A percentile compares a stretch with the other conserved stretches of the same genome.
Evolutionary conservation across 2,329 filamentous ascomycete species (phyloP).

Genomic region (Dryadomyces quercivorus): DNA sequence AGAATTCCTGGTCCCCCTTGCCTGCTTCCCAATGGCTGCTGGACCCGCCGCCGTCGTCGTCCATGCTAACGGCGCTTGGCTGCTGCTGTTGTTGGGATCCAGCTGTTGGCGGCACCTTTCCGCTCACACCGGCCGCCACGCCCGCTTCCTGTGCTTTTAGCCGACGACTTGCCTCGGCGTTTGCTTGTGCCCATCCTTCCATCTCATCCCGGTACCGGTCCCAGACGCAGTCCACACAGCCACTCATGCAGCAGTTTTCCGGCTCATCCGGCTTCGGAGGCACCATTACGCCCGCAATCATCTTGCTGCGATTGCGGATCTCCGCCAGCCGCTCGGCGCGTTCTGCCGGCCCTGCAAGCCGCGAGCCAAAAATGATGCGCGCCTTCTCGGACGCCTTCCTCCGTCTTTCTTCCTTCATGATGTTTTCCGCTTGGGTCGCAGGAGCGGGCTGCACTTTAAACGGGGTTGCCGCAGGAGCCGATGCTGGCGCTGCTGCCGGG

Average conservation of each 20-base stretch:
- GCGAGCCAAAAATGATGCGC: slow-evolving; percentile 70
- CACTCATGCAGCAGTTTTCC: slow-evolving; percentile 98
- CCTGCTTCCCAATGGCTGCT: slow-evolving; percentile 50
- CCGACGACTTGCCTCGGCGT: slow-evolving; percentile 47
- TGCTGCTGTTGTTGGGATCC: not conserved
- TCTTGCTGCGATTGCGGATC: slow-evolving; percentile 43
- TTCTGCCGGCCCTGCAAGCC: slow-evolving; percentile 61
- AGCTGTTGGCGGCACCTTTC: not conserved
- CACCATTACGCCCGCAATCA: slow-evolving; percentile 68
- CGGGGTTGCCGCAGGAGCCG: not conserved
- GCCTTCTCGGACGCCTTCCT: slow-evolving; percentile 35
- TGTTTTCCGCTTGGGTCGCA: not conserved
- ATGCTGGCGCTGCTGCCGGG: not conserved
- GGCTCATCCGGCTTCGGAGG: slow-evolving; percentile 80
- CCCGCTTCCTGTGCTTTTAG: slow-evolving; percentile 26
- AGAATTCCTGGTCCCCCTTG: slow-evolving; percentile 15
- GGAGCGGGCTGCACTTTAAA: not conserved
- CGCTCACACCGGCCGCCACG: slow-evolving; percentile 11
- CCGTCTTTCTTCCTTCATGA: not conserved
- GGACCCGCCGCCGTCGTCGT: slow-evolving; percentile 69
- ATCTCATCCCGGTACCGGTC: slow-evolving; percentile 83
- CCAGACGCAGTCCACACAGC: slow-evolving; percentile 97
- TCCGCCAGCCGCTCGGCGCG: slow-evolving; percentile 47
- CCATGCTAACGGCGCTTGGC: slow-evolving; percentile 41
- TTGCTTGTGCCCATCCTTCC: slow-evolving; percentile 69